Evolutionary conservation across 331 rosid species (phyloP).

Genomic region (Quercus tomentella): DNA sequence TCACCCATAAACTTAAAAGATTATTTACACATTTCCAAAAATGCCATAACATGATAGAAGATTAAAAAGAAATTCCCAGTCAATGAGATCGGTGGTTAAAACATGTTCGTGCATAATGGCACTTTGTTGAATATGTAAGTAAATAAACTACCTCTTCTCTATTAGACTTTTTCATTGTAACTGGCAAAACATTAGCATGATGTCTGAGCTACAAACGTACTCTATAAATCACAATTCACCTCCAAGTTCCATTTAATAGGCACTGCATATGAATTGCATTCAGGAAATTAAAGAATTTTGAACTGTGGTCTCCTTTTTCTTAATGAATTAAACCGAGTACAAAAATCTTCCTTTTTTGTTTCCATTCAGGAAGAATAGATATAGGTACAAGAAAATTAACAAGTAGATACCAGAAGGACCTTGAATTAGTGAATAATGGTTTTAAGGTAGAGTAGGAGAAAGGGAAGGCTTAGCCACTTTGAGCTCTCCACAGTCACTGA

Average conservation of each 20-base stretch:
- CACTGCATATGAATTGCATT: not conserved
- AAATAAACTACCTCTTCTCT: not conserved
- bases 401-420: not conserved
- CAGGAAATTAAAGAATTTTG: not conserved
- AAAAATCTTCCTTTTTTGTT: not conserved
- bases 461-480: slow-evolving; percentile 85
- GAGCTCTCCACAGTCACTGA: slow-evolving; percentile 85
- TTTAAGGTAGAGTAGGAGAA: slow-evolving; percentile 76
- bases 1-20: not conserved
- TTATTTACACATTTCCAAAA: not conserved
- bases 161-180: not conserved
- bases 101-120: not conserved
- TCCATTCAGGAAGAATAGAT: not conserved
- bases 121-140: not conserved
- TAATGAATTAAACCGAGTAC: not conserved
- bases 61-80: not conserved
- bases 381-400: not conserved
- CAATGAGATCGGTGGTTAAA: not conserved
- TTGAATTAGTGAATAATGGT: not conserved
- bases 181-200: not conserved
- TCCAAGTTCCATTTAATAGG: not conserved
- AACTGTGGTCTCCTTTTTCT: not conserved
- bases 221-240: too few species aligned
- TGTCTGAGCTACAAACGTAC: not conserved
- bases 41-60: not conserved